Base-by-base conservation (phyloP, 1,284 basidiomycete species). In the Irpex sp. region DNA sequence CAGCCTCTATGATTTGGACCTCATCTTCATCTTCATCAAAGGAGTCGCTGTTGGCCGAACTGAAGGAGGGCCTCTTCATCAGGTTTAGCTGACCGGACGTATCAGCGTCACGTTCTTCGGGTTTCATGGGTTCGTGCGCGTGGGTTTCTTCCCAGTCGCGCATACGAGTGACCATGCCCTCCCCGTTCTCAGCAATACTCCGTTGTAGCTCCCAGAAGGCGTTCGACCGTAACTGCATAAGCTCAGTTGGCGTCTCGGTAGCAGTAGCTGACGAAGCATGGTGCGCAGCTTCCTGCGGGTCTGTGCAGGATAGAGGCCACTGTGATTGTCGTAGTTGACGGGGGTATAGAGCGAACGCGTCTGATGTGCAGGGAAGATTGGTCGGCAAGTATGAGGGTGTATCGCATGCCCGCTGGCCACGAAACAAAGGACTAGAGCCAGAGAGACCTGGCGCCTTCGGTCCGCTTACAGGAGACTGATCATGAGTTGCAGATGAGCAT, bases 81-180 rank as follows among this genome's bases (percentile, higher is more conserved):
- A 15, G 47, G 37, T 35, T 26, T 5, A 35, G 31, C 53, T 55
- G 53, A 9, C 33, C 53, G 53, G 13, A 31, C 33, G 17, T 15
- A 55, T 26, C 21, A 8, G 53, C 15, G 53, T 36, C 7, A 55
- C 53, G 35, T 15, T 15, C 33, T 36, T 46, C 13, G 39, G 11
- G 39, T 46, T 46, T 55, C 53, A 55, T 15, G 13, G 21, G 35
- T 55, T 19, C 11, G 8, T 55, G 53, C 13, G 53, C 13, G 21
- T 55, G 53, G 11, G 11, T 55, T 36, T 26, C 53, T 36, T 90
- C 88, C 70, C 84, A 87, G 66, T 89, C 85, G 61, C 86, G 86
- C 88, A 90, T 90, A 61, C 86, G 84, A 61, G 78, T 81, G n/a
- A 90, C 81, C 56, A 90, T 79, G 11, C 85, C 83, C 68, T 90